phyloP scores from a whole-genome alignment of 1,284 basidiomycete species.

The Phellopilus nigrolimitatus region DNA sequence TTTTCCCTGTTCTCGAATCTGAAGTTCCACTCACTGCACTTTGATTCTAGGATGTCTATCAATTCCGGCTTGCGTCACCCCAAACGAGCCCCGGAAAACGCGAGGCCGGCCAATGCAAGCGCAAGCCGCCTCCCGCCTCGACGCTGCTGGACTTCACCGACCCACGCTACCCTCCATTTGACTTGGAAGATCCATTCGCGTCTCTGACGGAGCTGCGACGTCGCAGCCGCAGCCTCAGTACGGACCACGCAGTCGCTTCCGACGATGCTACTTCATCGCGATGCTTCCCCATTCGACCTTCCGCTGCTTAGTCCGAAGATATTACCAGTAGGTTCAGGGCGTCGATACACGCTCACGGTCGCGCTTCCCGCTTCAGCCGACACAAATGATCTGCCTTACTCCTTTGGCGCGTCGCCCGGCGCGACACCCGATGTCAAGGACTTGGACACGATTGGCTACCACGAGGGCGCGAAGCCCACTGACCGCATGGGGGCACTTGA shows the following conservation, averaged over 20 bases:
- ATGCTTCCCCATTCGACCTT: conserved; percentile 16
- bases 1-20: neutral
- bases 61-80: neutral
- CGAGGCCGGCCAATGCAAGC: conserved; percentile 10
- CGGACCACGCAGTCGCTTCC: no score
- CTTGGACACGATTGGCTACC: neutral
- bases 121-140: conserved; percentile 13
- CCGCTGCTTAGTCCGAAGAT: conserved; percentile 10
- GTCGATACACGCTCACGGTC: conserved; percentile 17
- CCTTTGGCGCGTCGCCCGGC: conserved; percentile 5
- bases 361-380: no score
- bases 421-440: neutral
- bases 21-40: neutral
- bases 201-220: conserved; percentile 18
- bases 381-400: conserved; percentile 3
- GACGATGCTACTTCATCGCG: neutral
- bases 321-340: conserved; percentile 8
- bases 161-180: conserved; percentile 20
- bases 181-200: conserved; percentile 19
- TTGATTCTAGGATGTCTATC: neutral
- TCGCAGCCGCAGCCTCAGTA: conserved; percentile 15
- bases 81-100: conserved; percentile 5
- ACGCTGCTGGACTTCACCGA: conserved; percentile 11
- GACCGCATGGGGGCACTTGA: conserved; percentile 6
- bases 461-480: neutral